Conservation (phyloP, 345 rosid genomes). For the Murraya koenigii region DNA sequence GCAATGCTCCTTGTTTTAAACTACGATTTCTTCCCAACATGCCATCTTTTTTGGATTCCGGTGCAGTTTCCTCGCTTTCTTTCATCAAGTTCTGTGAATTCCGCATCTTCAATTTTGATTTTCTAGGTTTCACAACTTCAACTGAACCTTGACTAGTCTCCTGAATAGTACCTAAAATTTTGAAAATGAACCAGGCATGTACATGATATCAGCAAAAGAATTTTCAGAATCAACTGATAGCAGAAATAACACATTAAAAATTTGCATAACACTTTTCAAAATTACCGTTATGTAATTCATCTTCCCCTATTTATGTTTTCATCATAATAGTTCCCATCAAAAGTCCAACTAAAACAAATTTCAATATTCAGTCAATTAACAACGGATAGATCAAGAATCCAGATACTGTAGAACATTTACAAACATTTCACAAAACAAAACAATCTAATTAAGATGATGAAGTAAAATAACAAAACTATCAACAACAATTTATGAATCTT, state of each 20-base stretch:
- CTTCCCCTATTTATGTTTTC: not conserved
- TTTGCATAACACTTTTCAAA: not conserved
- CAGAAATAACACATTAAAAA: not conserved
- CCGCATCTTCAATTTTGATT: constrained; percentile 8
- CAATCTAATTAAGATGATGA: not conserved
- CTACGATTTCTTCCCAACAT: constrained; percentile 27
- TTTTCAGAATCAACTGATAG: not conserved
- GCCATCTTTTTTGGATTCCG: constrained; percentile 9
- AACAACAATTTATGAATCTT: not conserved
- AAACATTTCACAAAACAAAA: not conserved
- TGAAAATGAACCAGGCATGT: constrained; percentile 11
- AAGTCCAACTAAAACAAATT: not conserved
- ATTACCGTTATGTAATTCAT: not conserved
- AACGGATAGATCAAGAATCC: not conserved
- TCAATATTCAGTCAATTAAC: not conserved
- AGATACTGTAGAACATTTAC: not conserved
- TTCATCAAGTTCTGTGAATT: constrained; percentile 16
- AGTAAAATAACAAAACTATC: not conserved
- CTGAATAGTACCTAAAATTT: constrained; percentile 44
- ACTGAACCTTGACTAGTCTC: constrained; percentile 24
- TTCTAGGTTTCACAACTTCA: constrained; percentile 29
- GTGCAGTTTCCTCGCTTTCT: constrained; percentile 22
- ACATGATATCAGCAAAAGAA: not conserved
- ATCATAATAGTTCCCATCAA: not conserved
- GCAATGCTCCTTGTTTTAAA: constrained; percentile 24